Conservation (phyloP, 108 stramenopile species). For the Cyclotella atomus region DNA sequence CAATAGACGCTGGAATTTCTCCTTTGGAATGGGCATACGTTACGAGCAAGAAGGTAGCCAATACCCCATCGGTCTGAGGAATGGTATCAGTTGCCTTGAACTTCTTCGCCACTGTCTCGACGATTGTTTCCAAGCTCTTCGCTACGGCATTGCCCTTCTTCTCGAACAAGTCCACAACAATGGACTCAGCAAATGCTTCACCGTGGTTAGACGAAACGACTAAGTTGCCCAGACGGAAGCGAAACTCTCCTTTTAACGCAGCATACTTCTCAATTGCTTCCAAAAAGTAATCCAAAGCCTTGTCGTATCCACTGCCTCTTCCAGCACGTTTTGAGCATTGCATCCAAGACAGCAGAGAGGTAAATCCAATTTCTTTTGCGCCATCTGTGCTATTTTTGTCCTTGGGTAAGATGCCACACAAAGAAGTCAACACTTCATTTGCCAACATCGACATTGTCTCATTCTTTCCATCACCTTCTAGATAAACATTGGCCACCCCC, state of each 20-base stretch:
- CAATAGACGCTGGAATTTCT: conserved; percentile 39
- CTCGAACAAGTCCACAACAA: conserved; percentile 44
- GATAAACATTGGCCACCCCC: conserved; percentile 1
- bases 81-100: conserved; percentile 56
- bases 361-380: not conserved
- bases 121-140: conserved; percentile 56
- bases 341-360: conserved; percentile 59
- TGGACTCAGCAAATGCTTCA: conserved; percentile 35
- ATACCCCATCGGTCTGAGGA: conserved; percentile 69
- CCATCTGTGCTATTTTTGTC: conserved; percentile 55
- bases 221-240: conserved; percentile 55
- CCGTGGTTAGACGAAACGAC: conserved; percentile 24
- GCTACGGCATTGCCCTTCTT: conserved; percentile 30
- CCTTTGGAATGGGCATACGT: conserved; percentile 43
- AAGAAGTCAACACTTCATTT: conserved; percentile 25
- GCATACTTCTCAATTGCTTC: conserved; percentile 57
- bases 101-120: conserved; percentile 72
- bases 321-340: conserved; percentile 36
- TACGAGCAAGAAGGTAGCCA: conserved; percentile 63
- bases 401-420: conserved; percentile 40
- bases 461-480: not conserved
- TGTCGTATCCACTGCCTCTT: conserved; percentile 44
- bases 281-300: conserved; percentile 54
- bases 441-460: conserved; percentile 3
- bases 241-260: conserved; percentile 59